Percentiles rank a stretch among this genome's conserved stretches.
Evolutionary conservation across 495 filamentous ascomycete species (phyloP).

Genomic region (Thermothielavioides terrestris): DNA sequence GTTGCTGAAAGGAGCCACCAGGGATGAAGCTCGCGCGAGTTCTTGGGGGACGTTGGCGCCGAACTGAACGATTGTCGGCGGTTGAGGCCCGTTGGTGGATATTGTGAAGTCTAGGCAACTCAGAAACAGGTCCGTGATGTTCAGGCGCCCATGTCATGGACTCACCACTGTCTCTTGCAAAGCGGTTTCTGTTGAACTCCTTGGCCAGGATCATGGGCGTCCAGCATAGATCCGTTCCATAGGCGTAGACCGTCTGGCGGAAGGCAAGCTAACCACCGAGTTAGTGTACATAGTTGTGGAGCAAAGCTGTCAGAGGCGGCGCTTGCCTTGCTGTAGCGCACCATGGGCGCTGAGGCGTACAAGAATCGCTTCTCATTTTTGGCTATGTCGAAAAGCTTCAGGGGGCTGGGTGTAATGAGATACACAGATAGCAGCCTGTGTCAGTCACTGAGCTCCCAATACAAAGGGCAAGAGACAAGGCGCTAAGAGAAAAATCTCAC

Average conservation of each 20-base stretch:
- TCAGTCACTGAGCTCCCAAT: too few relatives aligned
- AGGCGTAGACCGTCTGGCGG: constrained; percentile 49
- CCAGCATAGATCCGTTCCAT: constrained; percentile 55
- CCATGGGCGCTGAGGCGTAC: constrained; percentile 60
- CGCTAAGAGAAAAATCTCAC: constrained; percentile 22
- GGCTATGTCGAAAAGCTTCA: constrained; percentile 50
- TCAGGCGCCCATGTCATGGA: too few relatives aligned
- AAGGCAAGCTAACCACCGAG: constrained; percentile 60
- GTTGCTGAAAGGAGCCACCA: constrained; percentile 49
- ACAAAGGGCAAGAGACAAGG: too few relatives aligned
- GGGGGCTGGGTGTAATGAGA: constrained; percentile 34
- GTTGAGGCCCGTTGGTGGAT: constrained; percentile 35
- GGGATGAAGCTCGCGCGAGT: constrained; percentile 50
- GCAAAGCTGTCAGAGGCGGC: too few relatives aligned
- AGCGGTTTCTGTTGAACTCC: constrained; percentile 53
- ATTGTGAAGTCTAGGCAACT: constrained; percentile 28
- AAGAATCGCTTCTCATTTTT: constrained; percentile 43
- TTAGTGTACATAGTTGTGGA: too few relatives aligned
- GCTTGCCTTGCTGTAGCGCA: constrained; percentile 50
- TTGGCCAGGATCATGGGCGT: constrained; percentile 67
- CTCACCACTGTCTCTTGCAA: constrained; percentile 52
- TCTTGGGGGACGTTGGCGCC: constrained; percentile 48
- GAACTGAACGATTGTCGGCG: constrained; percentile 56
- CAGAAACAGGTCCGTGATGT: neutral
- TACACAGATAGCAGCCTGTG: too few relatives aligned